Evolutionary conservation across 768 basidiomycete species (phyloP).

Genomic region (Trametes sanguinea): DNA sequence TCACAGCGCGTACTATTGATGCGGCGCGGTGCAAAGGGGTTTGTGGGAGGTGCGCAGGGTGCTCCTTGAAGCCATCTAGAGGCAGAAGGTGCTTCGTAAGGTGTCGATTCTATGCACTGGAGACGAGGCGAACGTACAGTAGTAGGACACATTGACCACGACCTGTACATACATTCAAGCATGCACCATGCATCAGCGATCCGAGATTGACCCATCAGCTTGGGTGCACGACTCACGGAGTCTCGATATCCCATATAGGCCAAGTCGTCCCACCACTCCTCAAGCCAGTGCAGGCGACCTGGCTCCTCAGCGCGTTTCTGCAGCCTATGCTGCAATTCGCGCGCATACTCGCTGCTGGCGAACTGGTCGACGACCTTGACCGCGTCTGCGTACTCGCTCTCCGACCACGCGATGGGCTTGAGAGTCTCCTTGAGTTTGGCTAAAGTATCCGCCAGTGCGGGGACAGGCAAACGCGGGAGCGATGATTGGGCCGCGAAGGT

Average conservation of each 20-base stretch:
- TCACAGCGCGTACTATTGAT: constrained; percentile 63
- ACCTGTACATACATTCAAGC: constrained; percentile 43
- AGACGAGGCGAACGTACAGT: constrained; percentile 51
- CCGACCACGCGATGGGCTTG: constrained; percentile 68
- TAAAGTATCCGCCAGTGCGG: constrained; percentile 65
- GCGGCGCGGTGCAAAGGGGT: constrained; percentile 69
- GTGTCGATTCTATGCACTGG: not conserved
- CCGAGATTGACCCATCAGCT: too few relatives aligned
- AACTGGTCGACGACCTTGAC: constrained; percentile 71
- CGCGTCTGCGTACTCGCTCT: constrained; percentile 56
- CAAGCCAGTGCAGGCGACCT: constrained; percentile 74
- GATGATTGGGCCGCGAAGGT: constrained; percentile 67
- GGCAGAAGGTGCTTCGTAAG: not conserved
- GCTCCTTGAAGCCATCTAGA: constrained; percentile 74
- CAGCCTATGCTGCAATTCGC: constrained; percentile 65
- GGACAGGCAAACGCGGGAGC: constrained; percentile 77
- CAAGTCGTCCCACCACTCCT: constrained; percentile 91
- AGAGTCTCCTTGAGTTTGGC: constrained; percentile 68
- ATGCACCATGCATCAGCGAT: not conserved
- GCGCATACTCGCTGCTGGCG: constrained; percentile 40
- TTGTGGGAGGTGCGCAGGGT: constrained; percentile 61
- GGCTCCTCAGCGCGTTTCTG: constrained; percentile 52
- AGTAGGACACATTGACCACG: constrained; percentile 92
- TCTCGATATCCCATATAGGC: constrained; percentile 87
- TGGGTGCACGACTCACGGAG: constrained; percentile 51